Evolutionary conservation across 495 filamentous ascomycete genomes (phyloP), one percentile per base, ranked within the genome.

Genomic region (Penicillium desertorum): DNA sequence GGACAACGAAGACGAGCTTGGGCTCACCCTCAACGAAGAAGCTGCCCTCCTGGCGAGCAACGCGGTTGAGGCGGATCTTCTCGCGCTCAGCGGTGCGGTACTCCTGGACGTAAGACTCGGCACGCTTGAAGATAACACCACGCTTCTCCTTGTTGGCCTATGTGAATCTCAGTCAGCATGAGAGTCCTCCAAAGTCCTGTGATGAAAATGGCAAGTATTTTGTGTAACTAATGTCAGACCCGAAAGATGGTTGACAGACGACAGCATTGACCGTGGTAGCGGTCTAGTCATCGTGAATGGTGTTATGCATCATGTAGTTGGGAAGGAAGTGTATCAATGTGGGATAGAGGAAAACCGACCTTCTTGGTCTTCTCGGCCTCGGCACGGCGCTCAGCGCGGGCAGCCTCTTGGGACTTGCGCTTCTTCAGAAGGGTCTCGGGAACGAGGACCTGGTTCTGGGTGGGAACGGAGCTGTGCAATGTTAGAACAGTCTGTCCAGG

Each of bases 191-290:
- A 61, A 45, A 46, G 51, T 17, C 55, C 56, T 34, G 61, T 39
- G 54, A 49, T 44, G 49, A 49, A 34, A 68, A 58, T 54, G 55
- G 59, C 51, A 29, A 60, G 56, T 58, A 25, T 50, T 32, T 52
- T 51, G 20, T 55, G 68, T 64, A 73, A 67, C 69, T 47, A 69
- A 66, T 54, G 62, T 98, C 94, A 98, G 92, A 86, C 92, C 94
- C 94, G 94, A 98, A 98, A 98, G 94, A 98, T 98, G 92, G 92
- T 88, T 95, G 87, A 87, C 82, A 86, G 78, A 86, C 89, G 89
- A 96, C 92, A 96, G 77, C 94, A 98, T 97, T 69, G 94, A 91
- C 89, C 71, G 58, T 68, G 53, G 53, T 55, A 55, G 53, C 32
- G 79, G 84, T 88, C 95, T 98, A 98, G 92, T 93, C 87, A 85